Base-by-base conservation (phyloP, 495 filamentous ascomycete genomes). In the Talaromyces proteolyticus region DNA sequence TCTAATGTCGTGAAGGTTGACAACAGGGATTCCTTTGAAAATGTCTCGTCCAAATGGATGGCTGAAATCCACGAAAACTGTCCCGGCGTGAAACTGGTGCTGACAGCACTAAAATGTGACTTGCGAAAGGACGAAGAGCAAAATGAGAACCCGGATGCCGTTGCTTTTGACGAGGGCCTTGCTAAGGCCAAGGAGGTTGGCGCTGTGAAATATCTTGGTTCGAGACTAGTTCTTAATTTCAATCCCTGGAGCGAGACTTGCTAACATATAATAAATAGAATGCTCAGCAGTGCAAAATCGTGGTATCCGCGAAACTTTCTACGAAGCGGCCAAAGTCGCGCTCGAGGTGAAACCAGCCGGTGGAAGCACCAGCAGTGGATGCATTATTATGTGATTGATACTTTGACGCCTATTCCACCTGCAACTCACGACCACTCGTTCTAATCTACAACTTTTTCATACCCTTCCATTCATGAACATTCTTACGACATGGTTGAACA, bases 61-160 rank as follows among this genome's bases (percentile, higher is more conserved):
- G 84, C 88, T 44, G 93, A 98, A 66, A 98, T 98, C 52, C 88
- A 89, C 34, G 94, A 97, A 67, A 96, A 98, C 64, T 97, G 93
- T 67, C 89, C 88, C 14, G 88, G 86, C 21, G 93, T 96, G 44
- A 92, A 91, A 61, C 76, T 98, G 24, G 94, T 97, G 23, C 74
- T 98, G n/a, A 92, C 96, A 4, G 93, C 93, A 24, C 75, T 98
- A 44, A 98, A 98, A 70, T 98, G 93, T 68, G 93, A 98, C 72
- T 70, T 98, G 65, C 80, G 93, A 42, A 91, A 95, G 66, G 67
- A 76, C 16, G 70, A 75, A 4, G 74, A 71, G n/a, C 69, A 75
- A 36, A 81, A 82, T 36, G 76, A 81, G 21, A 82, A 79, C 49
- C 75, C 74, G 12, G 66, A 68, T 38, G 84, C 88, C 69, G 94